Conservation (phyloP, 768 basidiomycete species). For the Lentinula guzmanii region DNA sequence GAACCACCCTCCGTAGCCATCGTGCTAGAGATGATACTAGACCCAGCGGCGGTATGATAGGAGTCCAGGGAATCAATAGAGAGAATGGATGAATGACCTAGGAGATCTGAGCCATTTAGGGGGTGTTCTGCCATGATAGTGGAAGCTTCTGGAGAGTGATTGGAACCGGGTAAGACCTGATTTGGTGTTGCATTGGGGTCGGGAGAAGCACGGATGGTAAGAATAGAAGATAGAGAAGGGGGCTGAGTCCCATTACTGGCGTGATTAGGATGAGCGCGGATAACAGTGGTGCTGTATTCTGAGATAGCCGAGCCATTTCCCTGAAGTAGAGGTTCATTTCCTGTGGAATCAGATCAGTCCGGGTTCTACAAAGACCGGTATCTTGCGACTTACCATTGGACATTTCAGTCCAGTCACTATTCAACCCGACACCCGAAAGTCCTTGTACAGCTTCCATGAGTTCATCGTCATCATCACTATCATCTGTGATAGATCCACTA, state of each 20-base stretch:
- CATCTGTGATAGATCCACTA: slow-evolving; percentile 37
- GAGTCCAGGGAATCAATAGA: slow-evolving; percentile 57
- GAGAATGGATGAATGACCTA: slow-evolving; percentile 39
- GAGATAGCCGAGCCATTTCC: slow-evolving; percentile 27
- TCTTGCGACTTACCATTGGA: slow-evolving; percentile 27
- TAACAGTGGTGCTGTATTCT: slow-evolving; percentile 67
- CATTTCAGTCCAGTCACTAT: slow-evolving; percentile 39
- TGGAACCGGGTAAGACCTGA: slow-evolving; percentile 31
- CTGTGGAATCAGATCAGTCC: slow-evolving; percentile 22
- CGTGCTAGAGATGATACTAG: slow-evolving; percentile 46
- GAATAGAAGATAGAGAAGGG: slow-evolving; percentile 63
- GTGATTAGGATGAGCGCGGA: slow-evolving; percentile 42
- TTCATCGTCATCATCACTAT: slow-evolving; percentile 70
- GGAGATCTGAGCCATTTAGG: slow-evolving; percentile 27
- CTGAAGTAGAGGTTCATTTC: slow-evolving; percentile 45
- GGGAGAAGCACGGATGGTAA: slow-evolving; percentile 58
- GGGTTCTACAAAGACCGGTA: slow-evolving; percentile 2
- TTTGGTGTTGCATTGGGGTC: slow-evolving; percentile 41
- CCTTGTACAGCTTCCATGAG: slow-evolving; percentile 54
- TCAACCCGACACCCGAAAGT: slow-evolving; percentile 45
- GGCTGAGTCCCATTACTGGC: slow-evolving; percentile 28
- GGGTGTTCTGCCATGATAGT: slow-evolving; percentile 15
- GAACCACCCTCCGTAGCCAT: slow-evolving; percentile 76
- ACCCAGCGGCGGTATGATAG: slow-evolving; percentile 56
- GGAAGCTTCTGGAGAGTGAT: slow-evolving; percentile 4